These are phyloP conservation scores for Trichoderma oligosporum DNA, from an alignment of 2,329 filamentous ascomycete genomes.

Conservation along the genomic window DNA sequence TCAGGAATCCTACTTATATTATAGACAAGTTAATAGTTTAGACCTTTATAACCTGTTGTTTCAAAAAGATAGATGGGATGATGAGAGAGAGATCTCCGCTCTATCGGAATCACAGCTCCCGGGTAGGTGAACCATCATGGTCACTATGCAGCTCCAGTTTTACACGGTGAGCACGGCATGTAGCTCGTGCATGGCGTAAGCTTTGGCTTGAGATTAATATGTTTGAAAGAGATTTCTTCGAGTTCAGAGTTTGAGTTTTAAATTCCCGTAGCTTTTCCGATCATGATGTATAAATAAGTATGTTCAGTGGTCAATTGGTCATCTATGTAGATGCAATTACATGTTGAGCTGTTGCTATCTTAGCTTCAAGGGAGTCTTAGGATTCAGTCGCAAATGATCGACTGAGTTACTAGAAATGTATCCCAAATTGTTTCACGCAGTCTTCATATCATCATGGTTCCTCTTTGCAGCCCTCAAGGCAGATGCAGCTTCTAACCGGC, in stretches of 20 bases:
- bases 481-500: constrained; percentile 6
- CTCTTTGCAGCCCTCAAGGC: neutral
- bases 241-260: neutral
- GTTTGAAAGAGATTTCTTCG: neutral
- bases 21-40: no score
- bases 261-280: neutral
- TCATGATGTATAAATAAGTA: neutral
- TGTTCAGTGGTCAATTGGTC: neutral
- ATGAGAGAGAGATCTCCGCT: neutral
- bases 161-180: constrained; percentile 11
- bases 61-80: neutral
- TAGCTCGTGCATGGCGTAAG: constrained; percentile 7
- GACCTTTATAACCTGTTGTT: no score
- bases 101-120: neutral
- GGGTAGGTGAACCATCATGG: neutral
- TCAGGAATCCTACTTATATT: no score
- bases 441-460: constrained; percentile 10
- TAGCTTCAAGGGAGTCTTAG: no score
- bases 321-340: no score
- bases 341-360: no score
- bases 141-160: neutral
- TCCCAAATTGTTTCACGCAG: neutral
- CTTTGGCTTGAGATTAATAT: neutral
- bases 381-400: no score
- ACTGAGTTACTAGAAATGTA: neutral